phyloP scores from a whole-genome alignment of 495 filamentous ascomycete species.

The Cercophora samala region DNA sequence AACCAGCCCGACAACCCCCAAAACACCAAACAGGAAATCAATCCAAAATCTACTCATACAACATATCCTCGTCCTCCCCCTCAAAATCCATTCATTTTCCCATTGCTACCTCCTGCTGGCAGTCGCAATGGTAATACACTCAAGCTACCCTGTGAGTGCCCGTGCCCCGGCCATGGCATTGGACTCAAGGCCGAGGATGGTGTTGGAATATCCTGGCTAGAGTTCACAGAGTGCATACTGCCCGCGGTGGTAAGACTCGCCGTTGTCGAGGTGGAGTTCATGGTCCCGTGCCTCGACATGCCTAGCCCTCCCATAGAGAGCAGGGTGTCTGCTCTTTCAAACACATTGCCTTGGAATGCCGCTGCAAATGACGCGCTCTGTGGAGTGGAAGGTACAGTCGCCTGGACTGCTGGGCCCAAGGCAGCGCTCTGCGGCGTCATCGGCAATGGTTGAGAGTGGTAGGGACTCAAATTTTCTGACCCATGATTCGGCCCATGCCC shows the following conservation, averaged over 20 bases:
- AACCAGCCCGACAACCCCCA: background rate
- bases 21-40: background rate
- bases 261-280: conserved; percentile 40
- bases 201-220: conserved; percentile 31
- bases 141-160: conserved; percentile 6
- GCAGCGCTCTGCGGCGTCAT: conserved; percentile 78
- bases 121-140: conserved; percentile 28
- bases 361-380: conserved; percentile 62
- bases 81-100: conserved; percentile 21
- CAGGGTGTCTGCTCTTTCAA: conserved; percentile 69
- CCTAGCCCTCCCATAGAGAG: conserved; percentile 54
- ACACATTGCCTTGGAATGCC: conserved; percentile 67
- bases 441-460: conserved; percentile 38
- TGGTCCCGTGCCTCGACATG: conserved; percentile 44
- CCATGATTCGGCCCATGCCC: background rate
- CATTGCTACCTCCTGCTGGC: conserved; percentile 11
- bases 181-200: conserved; percentile 42
- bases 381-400: conserved; percentile 79
- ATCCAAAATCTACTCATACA: background rate
- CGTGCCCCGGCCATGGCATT: conserved; percentile 17
- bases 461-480: conserved; percentile 12
- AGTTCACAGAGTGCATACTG: conserved; percentile 40
- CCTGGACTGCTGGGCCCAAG: conserved; percentile 81
- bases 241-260: conserved; percentile 26
- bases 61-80: background rate